phyloP scores from a whole-genome alignment of 257 asterid species.

The Eustoma russellianum region DNA sequence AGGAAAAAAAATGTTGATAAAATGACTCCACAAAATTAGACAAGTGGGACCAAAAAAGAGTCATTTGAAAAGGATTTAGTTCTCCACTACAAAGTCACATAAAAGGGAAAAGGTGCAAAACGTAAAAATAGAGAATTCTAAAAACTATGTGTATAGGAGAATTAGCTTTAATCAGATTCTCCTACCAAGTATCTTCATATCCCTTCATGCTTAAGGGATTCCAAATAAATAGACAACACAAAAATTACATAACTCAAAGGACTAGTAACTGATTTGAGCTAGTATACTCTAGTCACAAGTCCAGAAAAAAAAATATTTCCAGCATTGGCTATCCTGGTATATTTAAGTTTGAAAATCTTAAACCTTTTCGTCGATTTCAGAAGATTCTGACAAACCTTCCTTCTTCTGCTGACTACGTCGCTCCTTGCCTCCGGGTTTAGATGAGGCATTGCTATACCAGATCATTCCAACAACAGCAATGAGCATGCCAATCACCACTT shows the following conservation, averaged over 20 bases:
- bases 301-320: slow-evolving; percentile 21
- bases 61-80: too few species aligned
- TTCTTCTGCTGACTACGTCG: slow-evolving; percentile 55
- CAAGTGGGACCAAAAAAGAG: too few species aligned
- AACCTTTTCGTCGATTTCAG: slow-evolving; percentile 71
- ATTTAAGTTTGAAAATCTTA: slow-evolving; percentile 26
- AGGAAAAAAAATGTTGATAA: too few species aligned
- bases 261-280: slow-evolving; percentile 18
- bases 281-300: slow-evolving; percentile 39
- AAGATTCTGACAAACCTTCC: slow-evolving; percentile 44
- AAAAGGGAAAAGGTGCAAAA: too few species aligned
- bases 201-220: slow-evolving; percentile 16
- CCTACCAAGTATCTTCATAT: slow-evolving; percentile 18
- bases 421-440: slow-evolving; percentile 93
- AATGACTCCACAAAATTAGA: too few species aligned
- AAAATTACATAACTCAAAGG: slow-evolving; percentile 38
- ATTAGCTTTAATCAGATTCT: slow-evolving; percentile 21
- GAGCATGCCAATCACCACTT: slow-evolving; percentile 80
- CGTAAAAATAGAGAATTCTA: slow-evolving; percentile 13
- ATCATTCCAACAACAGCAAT: slow-evolving; percentile 85
- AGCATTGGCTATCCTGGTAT: slow-evolving; percentile 33
- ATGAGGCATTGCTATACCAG: slow-evolving; percentile 92
- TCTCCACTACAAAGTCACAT: too few species aligned
- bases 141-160: slow-evolving; percentile 28
- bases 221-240: slow-evolving; percentile 17